These are phyloP conservation scores for Rhynchospora pubera DNA, from an alignment of 176 grass and related monocot species.

Conservation along the genomic window DNA sequence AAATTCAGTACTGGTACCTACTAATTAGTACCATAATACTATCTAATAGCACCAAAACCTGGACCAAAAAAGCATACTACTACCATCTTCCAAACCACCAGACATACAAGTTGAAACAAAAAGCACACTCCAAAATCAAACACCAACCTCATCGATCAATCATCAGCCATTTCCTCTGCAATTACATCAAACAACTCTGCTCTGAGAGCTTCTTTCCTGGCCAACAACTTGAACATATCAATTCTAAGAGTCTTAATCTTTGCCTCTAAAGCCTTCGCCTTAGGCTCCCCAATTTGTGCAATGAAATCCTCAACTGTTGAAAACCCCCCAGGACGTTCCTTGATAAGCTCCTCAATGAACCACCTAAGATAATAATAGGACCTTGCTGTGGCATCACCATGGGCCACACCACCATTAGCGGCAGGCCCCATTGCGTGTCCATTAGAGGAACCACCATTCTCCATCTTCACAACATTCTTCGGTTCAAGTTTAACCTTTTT, in stretches of 20 bases:
- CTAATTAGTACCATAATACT: not conserved
- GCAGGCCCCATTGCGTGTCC: not conserved
- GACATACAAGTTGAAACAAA: no score
- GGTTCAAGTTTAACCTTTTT: not conserved
- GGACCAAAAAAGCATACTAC: not conserved
- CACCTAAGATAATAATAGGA: not conserved
- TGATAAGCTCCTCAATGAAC: not conserved
- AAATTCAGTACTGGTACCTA: not conserved
- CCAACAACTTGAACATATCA: not conserved
- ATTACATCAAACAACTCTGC: not conserved
- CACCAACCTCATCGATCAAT: not conserved
- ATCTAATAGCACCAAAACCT: not conserved
- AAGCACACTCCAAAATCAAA: no score
- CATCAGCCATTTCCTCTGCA: not conserved
- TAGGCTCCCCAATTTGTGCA: not conserved
- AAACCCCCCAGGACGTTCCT: not conserved
- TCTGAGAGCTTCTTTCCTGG: not conserved
- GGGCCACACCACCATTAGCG: not conserved
- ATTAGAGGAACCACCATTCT: not conserved
- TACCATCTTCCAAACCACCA: not conserved
- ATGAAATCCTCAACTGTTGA: not conserved
- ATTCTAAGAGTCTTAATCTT: not conserved
- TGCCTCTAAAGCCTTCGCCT: not conserved
- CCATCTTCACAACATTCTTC: not conserved
- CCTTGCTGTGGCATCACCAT: not conserved